Percentiles rank a stretch among this genome's conserved stretches.
These are phyloP conservation scores for Gaeumannomyces sp. DNA, from an alignment of 2,329 filamentous ascomycete species.

Conservation along the genomic window DNA sequence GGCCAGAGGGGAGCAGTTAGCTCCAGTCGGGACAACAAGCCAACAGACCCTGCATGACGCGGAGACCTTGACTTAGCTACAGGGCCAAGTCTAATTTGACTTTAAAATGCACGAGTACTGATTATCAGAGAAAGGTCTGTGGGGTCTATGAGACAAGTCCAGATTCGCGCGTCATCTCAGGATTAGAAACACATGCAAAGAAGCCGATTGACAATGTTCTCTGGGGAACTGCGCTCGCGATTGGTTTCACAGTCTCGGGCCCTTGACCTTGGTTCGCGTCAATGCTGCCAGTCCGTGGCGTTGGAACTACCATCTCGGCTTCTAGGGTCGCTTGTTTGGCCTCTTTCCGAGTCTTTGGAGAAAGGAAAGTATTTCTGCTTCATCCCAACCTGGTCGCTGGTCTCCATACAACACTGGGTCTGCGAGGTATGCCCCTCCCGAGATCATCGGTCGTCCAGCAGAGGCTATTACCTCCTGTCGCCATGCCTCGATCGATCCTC, in stretches of 20 bases:
- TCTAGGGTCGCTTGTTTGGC: not conserved
- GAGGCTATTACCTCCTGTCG: not conserved
- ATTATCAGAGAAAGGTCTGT: not conserved
- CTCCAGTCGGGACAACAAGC: not conserved
- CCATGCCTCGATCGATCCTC: not conserved
- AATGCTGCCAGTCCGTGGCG: not conserved
- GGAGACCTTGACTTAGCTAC: not conserved
- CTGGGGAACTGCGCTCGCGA: not conserved
- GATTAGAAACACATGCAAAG: not conserved
- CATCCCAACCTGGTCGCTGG: not conserved
- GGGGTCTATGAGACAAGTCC: not conserved
- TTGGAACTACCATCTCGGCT: not conserved
- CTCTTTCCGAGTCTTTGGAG: too few relatives aligned
- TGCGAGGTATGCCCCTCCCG: not conserved
- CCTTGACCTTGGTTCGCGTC: not conserved
- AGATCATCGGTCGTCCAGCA: not conserved
- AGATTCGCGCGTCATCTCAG: not conserved
- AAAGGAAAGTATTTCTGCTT: not conserved
- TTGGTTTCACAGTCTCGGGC: not conserved
- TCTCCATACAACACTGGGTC: not conserved
- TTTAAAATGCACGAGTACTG: not conserved
- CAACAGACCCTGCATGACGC: not conserved
- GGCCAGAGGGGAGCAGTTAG: not conserved
- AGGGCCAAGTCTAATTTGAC: not conserved
- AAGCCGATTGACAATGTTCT: not conserved